Conservation (phyloP, 2,329 filamentous ascomycete genomes). For the Aspergillus terreus region DNA sequence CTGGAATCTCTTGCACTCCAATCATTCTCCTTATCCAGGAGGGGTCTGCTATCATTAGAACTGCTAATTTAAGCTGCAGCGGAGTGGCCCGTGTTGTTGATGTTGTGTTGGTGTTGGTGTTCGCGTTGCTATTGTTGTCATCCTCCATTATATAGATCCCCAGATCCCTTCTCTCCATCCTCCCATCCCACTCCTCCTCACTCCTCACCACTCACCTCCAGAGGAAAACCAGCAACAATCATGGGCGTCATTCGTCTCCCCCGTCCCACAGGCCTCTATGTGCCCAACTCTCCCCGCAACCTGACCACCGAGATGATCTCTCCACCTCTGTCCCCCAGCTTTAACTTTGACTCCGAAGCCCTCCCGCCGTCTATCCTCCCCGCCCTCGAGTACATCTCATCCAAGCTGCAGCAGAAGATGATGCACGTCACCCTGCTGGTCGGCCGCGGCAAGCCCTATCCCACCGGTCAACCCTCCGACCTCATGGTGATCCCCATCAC, state of each 20-base stretch:
- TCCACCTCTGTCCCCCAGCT: conserved; percentile 35
- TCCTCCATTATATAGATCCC: background rate
- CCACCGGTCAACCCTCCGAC: conserved; percentile 36
- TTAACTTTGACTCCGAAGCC: conserved; percentile 36
- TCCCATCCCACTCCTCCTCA: conserved; percentile 1
- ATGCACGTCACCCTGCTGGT: conserved; percentile 41
- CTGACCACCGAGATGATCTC: conserved; percentile 42
- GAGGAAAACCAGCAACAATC: conserved; percentile 4
- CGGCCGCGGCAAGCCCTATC: conserved; percentile 37
- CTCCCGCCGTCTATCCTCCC: conserved; percentile 35
- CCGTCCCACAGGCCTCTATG: conserved; percentile 33
- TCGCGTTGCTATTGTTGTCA: background rate
- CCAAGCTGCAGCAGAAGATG: conserved; percentile 36
- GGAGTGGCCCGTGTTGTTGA: background rate
- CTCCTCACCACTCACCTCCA: background rate
- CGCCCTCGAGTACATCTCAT: conserved; percentile 40
- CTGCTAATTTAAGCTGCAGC: background rate
- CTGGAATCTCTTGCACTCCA: background rate
- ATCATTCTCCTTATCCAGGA: conserved; percentile 5
- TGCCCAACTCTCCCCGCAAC: conserved; percentile 30
- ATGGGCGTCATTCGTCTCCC: conserved; percentile 36
- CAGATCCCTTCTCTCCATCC: background rate
- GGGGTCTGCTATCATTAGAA: conserved; percentile 17
- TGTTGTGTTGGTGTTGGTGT: background rate
- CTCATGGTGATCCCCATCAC: conserved; percentile 37